phyloP scores from a whole-genome alignment of 352 stramenopile genomes.

The Pythium sp. region DNA sequence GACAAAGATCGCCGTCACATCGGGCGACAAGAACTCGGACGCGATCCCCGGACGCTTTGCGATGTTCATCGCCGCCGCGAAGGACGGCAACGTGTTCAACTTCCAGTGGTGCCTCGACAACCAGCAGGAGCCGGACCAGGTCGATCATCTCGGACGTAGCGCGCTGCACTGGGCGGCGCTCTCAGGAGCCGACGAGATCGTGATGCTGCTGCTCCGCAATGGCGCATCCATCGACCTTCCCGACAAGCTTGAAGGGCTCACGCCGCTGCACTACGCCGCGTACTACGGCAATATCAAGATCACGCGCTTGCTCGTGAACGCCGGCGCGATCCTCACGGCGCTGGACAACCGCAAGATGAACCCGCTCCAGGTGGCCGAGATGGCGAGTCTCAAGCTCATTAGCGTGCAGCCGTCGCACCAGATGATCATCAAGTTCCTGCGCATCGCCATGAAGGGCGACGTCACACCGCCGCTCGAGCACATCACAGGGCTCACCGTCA shows the following conservation, averaged over 20 bases:
- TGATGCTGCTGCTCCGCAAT: constrained; percentile 59
- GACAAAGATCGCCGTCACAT: constrained; percentile 57
- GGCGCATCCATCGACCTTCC: constrained; percentile 63
- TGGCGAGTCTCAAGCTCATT: constrained; percentile 67
- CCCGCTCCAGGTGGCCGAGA: constrained; percentile 68
- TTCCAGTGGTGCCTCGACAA: constrained; percentile 57
- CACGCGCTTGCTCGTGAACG: constrained; percentile 52
- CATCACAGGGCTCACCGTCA: constrained; percentile 68
- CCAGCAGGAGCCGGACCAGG: constrained; percentile 59
- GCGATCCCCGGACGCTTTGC: constrained; percentile 52
- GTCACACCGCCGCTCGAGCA: constrained; percentile 76
- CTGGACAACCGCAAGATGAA: constrained; percentile 66
- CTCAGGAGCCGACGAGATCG: constrained; percentile 53
- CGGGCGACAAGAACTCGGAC: constrained; percentile 22
- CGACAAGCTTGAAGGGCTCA: constrained; percentile 52
- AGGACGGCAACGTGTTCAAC: constrained; percentile 39
- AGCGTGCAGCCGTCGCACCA: constrained; percentile 81
- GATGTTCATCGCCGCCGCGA: constrained; percentile 60
- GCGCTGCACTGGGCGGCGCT: constrained; percentile 68
- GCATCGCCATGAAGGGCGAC: constrained; percentile 68
- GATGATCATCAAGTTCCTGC: constrained; percentile 84
- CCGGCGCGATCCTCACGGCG: constrained; percentile 46
- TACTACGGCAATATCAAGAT: constrained; percentile 80
- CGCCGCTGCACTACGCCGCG: constrained; percentile 66
- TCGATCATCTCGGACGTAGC: constrained; percentile 57